phyloP scores from a whole-genome alignment of 805 yeast species.

The Hanseniaspora pseudoguilliermondii region DNA sequence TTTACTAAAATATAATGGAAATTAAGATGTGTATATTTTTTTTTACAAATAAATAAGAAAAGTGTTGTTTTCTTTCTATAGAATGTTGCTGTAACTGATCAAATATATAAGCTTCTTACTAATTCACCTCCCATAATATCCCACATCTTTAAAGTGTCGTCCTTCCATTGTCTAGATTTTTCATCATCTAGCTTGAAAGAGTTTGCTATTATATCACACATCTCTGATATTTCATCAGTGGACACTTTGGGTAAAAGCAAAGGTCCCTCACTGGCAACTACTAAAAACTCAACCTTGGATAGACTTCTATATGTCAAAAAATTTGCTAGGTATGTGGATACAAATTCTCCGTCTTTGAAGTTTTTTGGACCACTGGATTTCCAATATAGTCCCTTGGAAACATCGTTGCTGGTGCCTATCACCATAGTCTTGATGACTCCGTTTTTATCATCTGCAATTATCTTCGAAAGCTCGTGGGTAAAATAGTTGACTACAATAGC shows the following conservation, averaged over 20 bases:
- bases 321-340: slow-evolving; percentile 48
- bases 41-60: background rate
- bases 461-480: background rate
- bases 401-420: slow-evolving; percentile 2
- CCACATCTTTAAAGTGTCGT: slow-evolving; percentile 10
- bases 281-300: slow-evolving; percentile 13
- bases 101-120: slow-evolving; percentile 10
- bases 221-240: slow-evolving; percentile 20
- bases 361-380: background rate
- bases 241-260: slow-evolving; percentile 45
- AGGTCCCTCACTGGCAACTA: slow-evolving; percentile 49
- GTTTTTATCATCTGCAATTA: background rate
- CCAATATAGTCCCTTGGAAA: background rate
- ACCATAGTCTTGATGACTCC: background rate
- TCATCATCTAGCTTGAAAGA: slow-evolving; percentile 13
- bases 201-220: slow-evolving; percentile 18
- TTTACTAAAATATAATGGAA: background rate
- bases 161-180: background rate
- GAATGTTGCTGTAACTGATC: background rate
- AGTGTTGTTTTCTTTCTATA: background rate
- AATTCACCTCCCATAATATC: slow-evolving; percentile 10
- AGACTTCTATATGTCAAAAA: slow-evolving; percentile 22
- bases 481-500: slow-evolving; percentile 4
- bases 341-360: slow-evolving; percentile 32
- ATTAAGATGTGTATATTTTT: background rate